Percentiles rank a stretch among this genome's conserved stretches.
Conservation (phyloP, 2,329 filamentous ascomycete genomes). For the Microsporum audouinii region DNA sequence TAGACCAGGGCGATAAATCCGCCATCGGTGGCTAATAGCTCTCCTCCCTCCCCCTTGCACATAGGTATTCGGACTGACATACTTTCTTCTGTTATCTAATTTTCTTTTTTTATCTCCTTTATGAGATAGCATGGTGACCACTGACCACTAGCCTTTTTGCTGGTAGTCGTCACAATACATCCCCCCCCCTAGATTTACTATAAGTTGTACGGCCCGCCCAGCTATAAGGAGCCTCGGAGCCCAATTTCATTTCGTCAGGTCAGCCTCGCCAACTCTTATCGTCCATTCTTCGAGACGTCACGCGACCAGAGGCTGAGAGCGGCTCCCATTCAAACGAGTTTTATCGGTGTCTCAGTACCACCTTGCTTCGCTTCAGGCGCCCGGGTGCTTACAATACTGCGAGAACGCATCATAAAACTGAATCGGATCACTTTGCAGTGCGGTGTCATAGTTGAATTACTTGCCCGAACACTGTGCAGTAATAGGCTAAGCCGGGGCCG, state of each 20-base stretch:
- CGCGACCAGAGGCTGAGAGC: constrained; percentile 1
- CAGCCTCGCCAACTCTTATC: neutral
- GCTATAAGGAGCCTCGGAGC: neutral
- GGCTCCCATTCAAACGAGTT: neutral
- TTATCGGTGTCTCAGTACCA: neutral
- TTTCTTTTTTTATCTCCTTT: neutral
- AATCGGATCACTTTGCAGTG: neutral
- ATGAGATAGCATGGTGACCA: neutral
- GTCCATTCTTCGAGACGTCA: neutral
- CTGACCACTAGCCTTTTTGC: neutral
- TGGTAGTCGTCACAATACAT: neutral
- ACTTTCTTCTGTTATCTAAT: neutral
- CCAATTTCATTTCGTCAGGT: neutral
- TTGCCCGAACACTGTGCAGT: neutral
- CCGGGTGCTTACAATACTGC: neutral
- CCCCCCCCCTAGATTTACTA: neutral
- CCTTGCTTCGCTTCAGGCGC: neutral
- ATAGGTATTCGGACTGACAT: neutral
- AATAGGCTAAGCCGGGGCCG: neutral
- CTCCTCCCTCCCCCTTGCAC: neutral
- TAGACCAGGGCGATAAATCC: neutral
- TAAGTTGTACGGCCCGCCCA: neutral
- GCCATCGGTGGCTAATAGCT: constrained; percentile 6
- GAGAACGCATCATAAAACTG: neutral
- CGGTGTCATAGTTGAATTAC: neutral